Conservation (phyloP, 2,329 filamentous ascomycete genomes). For the Bertia moriformis region DNA sequence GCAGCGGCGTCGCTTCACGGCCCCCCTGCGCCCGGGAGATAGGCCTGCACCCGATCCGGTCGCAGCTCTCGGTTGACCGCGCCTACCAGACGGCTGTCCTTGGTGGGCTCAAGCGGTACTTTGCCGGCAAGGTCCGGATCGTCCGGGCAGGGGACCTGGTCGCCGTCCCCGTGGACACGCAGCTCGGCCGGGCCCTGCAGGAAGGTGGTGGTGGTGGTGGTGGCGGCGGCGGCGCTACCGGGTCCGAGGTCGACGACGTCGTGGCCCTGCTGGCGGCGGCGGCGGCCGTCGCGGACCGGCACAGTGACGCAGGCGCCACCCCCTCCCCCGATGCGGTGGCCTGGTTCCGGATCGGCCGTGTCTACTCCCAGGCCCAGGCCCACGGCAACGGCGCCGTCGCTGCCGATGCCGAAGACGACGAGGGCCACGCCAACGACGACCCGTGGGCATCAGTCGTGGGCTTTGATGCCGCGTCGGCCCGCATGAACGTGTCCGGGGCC, state of each 20-base stretch:
- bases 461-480: slow-evolving; percentile 73
- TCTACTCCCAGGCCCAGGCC: slow-evolving; percentile 38
- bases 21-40: slow-evolving; percentile 59
- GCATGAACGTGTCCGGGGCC: slow-evolving; percentile 82
- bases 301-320: slow-evolving; percentile 23
- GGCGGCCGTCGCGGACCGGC: background rate
- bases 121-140: slow-evolving; percentile 68
- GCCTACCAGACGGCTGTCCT: slow-evolving; percentile 75
- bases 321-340: slow-evolving; percentile 35
- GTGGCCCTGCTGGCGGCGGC: slow-evolving; percentile 31
- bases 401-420: slow-evolving; percentile 19
- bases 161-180: slow-evolving; percentile 76
- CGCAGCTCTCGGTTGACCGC: slow-evolving; percentile 74
- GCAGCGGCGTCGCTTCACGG: slow-evolving; percentile 31
- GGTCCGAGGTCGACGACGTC: slow-evolving; percentile 59
- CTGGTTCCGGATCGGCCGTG: slow-evolving; percentile 83
- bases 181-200: slow-evolving; percentile 67
- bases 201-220: slow-evolving; percentile 24
- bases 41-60: slow-evolving; percentile 75
- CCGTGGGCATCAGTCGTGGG: slow-evolving; percentile 75
- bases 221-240: slow-evolving; percentile 13
- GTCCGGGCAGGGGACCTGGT: slow-evolving; percentile 79
- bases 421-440: slow-evolving; percentile 48
- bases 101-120: slow-evolving; percentile 74
- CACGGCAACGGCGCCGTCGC: too few species aligned